These are phyloP conservation scores for Albatrellus ellisii DNA, from an alignment of 768 basidiomycete species.

Conservation along the genomic window DNA sequence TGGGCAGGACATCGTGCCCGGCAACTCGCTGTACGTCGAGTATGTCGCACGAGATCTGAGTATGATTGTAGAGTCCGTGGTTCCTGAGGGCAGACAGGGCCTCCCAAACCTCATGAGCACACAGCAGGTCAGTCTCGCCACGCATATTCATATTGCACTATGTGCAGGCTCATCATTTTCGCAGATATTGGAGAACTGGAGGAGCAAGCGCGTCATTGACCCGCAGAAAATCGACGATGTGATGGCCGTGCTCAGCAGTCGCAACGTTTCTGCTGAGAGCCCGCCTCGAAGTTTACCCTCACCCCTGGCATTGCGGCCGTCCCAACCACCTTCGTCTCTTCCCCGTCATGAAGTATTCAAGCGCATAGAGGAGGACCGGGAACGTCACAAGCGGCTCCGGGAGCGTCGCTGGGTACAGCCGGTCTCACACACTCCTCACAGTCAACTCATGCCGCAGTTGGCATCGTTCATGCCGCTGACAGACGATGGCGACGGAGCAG, in stretches of 20 bases:
- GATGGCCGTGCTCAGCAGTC: slow-evolving; percentile 38
- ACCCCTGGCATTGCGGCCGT: slow-evolving; percentile 10
- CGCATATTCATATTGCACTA: not conserved
- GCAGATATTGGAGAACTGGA: slow-evolving; percentile 88
- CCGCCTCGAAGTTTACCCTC: slow-evolving; percentile 13
- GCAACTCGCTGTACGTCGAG: slow-evolving; percentile 54
- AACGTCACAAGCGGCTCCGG: slow-evolving; percentile 82
- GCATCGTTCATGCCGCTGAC: slow-evolving; percentile 50
- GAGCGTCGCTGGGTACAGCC: slow-evolving; percentile 90
- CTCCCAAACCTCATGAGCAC: slow-evolving; percentile 80
- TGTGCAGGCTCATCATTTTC: not conserved
- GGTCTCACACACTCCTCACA: slow-evolving; percentile 36
- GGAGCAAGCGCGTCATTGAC: slow-evolving; percentile 73
- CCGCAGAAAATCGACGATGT: slow-evolving; percentile 66
- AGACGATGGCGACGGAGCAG: slow-evolving; percentile 36
- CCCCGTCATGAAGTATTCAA: slow-evolving; percentile 58
- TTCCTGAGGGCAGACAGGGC: slow-evolving; percentile 79
- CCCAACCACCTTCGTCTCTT: slow-evolving; percentile 17
- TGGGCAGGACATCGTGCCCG: slow-evolving; percentile 23
- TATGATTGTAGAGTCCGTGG: slow-evolving; percentile 73
- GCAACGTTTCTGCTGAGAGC: slow-evolving; percentile 21
- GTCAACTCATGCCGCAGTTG: slow-evolving; percentile 29
- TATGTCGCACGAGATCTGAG: slow-evolving; percentile 68
- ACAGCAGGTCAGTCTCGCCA: slow-evolving; percentile 49
- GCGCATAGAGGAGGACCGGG: slow-evolving; percentile 85